Base-by-base conservation (phyloP, 768 basidiomycete genomes). In the Podaxis rugospora region DNA sequence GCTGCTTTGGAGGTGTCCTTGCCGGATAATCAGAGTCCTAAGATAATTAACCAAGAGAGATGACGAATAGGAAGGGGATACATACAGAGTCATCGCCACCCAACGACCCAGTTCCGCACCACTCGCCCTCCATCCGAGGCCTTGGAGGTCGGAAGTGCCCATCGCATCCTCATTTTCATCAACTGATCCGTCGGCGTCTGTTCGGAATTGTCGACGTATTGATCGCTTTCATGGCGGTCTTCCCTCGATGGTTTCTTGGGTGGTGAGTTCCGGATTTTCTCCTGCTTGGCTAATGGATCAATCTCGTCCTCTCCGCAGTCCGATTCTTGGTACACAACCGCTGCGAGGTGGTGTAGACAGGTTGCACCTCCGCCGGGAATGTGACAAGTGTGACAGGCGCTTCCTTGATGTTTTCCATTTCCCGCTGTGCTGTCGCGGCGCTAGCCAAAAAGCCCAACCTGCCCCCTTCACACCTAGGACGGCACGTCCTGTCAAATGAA, bases 91-190 rank as follows among this genome's bases (percentile, higher is more conserved):
- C 90, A 64, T 91, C 89, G 0, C 77, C 80, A 14, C 77, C 75
- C 87, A 90, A 59, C 82, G 79, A 49, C 88, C 84, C 36, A 92
- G 71, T 74, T 92, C 90, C 0, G 90, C 87, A 23, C 92, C 91
- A 59, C 72, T 82, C 2, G 86, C 90, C 72, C 90, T 92, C 90
- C 90, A 92, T 3, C 90, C 89, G 14, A 85, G 81, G 9, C 80
- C 80, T 23, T 23, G 23, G 23, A 23, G 23, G 23, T 23, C 23
- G 23, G 23, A 23, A 2, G 23, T 23, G 23, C 23, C 23, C 23
- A 23, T 23, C 23, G 23, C 1, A 23, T 23, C 23, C 23, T 23
- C 23, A 23, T 23, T 23, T 23, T 23, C 23, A 23, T 23, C 23
- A 23, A 23, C 23, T 23, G 23, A 23, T 23, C 23, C 23, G 23